Evolutionary conservation across 129 eudicot species (phyloP).

Genomic region (Chrysanthemum lavandulifolium): DNA sequence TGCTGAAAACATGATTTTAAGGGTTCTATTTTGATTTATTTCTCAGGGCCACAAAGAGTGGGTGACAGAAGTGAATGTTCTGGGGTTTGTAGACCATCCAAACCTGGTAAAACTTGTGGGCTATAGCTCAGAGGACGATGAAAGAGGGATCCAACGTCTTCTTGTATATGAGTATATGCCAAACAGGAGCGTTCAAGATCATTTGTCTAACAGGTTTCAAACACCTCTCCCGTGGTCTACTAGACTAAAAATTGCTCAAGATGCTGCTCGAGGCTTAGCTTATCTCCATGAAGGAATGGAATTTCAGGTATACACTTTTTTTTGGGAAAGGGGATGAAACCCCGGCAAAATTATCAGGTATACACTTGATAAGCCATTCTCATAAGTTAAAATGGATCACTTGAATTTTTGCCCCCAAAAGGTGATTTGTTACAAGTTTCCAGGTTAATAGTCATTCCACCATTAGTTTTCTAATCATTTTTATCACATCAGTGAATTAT

Average conservation of each 20-base stretch:
- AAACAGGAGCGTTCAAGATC: constrained; percentile 78
- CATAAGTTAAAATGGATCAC: no score
- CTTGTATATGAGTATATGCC: constrained; percentile 76
- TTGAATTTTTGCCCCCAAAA: no score
- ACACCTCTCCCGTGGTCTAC: constrained; percentile 72
- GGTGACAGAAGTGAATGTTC: constrained; percentile 86
- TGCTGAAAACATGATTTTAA: constrained; percentile 1
- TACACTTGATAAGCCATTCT: background rate
- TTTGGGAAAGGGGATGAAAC: no score
- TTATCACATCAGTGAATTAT: background rate
- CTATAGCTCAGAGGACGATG: constrained; percentile 76
- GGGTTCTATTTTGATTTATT: constrained; percentile 17
- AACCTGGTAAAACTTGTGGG: constrained; percentile 81
- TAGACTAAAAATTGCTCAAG: constrained; percentile 69
- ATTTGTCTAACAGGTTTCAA: constrained; percentile 56
- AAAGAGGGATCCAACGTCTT: constrained; percentile 86
- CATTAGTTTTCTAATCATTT: background rate
- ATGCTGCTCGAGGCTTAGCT: constrained; percentile 81
- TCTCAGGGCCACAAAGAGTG: constrained; percentile 87
- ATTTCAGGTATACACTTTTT: constrained; percentile 58
- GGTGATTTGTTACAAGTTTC: no score
- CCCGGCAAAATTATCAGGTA: no score
- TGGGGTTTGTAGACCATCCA: constrained; percentile 76
- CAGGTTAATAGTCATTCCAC: no score
- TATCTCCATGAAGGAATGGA: constrained; percentile 94